Evolutionary conservation across 202 grass and related monocot species (phyloP).

Genomic region (Zizania palustris): DNA sequence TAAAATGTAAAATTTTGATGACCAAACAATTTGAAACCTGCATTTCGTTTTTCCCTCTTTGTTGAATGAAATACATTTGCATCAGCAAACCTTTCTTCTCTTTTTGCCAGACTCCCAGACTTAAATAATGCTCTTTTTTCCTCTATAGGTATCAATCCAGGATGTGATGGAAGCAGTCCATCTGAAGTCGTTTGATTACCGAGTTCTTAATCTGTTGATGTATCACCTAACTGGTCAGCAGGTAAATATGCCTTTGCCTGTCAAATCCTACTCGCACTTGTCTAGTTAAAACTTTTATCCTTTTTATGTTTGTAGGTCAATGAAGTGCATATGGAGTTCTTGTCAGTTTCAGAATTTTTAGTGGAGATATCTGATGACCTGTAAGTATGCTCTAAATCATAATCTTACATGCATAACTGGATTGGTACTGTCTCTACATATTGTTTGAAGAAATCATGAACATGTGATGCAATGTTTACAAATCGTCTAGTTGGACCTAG

Average conservation of each 20-base stretch:
- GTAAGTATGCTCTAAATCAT: conserved; percentile 61
- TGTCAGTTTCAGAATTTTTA: conserved; percentile 88
- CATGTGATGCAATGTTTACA: too few species aligned
- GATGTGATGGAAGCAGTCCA: conserved; percentile 82
- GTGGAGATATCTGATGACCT: conserved; percentile 96
- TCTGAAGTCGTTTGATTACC: conserved; percentile 98
- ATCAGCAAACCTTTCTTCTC: neutral
- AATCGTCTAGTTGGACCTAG: too few species aligned
- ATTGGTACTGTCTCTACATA: neutral
- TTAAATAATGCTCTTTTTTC: conserved; percentile 31
- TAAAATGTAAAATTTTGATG: neutral
- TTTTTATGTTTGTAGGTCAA: conserved; percentile 61
- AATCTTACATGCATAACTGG: conserved; percentile 27
- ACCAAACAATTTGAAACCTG: neutral
- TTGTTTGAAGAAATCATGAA: neutral
- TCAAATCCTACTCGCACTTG: conserved; percentile 1
- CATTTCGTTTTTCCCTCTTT: conserved; percentile 15
- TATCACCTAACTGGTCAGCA: conserved; percentile 68
- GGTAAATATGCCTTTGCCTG: conserved; percentile 48
- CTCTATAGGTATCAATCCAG: conserved; percentile 71
- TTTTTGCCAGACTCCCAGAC: conserved; percentile 1
- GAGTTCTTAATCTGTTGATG: conserved; percentile 86
- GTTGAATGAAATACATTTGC: conserved; percentile 6
- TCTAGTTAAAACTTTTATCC: conserved; percentile 1
- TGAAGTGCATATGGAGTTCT: conserved; percentile 94